Base-by-base conservation (phyloP, 2,329 filamentous ascomycete genomes). In the Stemphylium vesicarium region DNA sequence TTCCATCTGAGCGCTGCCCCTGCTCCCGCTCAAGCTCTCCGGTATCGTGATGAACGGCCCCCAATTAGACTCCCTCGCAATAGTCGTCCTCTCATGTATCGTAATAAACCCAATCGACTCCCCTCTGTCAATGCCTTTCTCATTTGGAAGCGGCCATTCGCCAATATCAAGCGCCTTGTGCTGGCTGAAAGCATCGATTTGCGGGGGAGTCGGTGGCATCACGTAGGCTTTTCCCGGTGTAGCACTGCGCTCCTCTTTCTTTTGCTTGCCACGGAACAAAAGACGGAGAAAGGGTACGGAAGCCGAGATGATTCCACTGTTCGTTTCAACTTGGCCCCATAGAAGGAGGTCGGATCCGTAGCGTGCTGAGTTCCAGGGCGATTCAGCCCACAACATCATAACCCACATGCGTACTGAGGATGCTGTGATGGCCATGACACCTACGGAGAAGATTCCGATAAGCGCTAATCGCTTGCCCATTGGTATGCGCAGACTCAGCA, bases 401-500 rank as follows among this genome's bases (percentile, higher is more conserved):
- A 73, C 72, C 66, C 69, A 74, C 64, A 75, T 69, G 31, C 73
- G 69, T 18, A 75, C 66, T 15, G 72, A 72, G 4, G 67, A 72
- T 2, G 73, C 72, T 2, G 73, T 57, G 13, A 75, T 73, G 16
- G 72, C 72, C 57, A 76, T 64, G 50, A 75, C 62, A 22, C 73
- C 72, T 13, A 75, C 61, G 2, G 66, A 68, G 57, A 76, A 75
- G 42, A 75, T 72, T 10, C 66, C 70, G 8, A 75, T 62, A n/a
- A 88, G 75, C 0, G 81, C 83, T 12, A 82, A 66, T 49, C 84
- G 83, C 50, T 84, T 81, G 3, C 74, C 74, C 4, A 65, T 68
- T 0, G 81, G 80, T 6, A 84, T 81, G 50, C 81, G 75, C 3
- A 84, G 75, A 2, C 73, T 73, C 0, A 77, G 68, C 24, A 82